Percentiles rank a stretch among this genome's conserved stretches.
Evolutionary conservation across 2,329 filamentous ascomycete species (phyloP).

Genomic region (Albifimbria verrucaria): DNA sequence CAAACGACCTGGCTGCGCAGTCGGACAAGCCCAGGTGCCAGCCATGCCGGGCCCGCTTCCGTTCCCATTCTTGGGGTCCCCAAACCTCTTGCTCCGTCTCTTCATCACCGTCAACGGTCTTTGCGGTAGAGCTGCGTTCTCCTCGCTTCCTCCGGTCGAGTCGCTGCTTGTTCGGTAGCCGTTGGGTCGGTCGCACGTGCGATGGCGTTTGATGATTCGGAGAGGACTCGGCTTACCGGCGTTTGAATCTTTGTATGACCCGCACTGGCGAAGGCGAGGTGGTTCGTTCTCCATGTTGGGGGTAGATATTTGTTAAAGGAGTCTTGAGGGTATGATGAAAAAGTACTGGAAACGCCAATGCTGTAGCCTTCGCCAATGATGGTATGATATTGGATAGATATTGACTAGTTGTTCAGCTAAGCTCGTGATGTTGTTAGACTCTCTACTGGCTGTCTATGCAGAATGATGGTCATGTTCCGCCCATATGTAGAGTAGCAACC

Average conservation of each 20-base stretch:
- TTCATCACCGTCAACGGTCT: constrained; percentile 32
- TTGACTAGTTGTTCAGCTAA: too few relatives aligned
- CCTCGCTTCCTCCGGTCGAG: constrained; percentile 21
- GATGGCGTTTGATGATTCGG: constrained; percentile 43
- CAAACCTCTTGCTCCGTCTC: constrained; percentile 18
- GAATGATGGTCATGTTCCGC: too few relatives aligned
- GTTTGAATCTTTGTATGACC: neutral
- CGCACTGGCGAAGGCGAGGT: neutral
- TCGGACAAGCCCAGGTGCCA: constrained; percentile 2
- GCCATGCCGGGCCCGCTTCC: constrained; percentile 3
- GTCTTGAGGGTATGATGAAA: neutral
- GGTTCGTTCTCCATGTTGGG: neutral
- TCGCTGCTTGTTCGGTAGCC: constrained; percentile 14
- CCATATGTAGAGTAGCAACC: too few relatives aligned
- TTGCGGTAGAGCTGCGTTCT: constrained; percentile 4
- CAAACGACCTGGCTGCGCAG: neutral
- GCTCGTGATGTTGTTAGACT: too few relatives aligned
- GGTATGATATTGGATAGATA: too few relatives aligned
- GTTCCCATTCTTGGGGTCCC: neutral
- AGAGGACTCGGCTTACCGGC: constrained; percentile 41
- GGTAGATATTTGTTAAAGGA: too few relatives aligned
- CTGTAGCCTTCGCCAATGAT: too few relatives aligned
- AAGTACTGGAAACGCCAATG: too few relatives aligned
- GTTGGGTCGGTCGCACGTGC: constrained; percentile 12
- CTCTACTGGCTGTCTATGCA: too few relatives aligned